Base-by-base conservation (phyloP, 768 basidiomycete genomes). In the Phylloporus scabripes region DNA sequence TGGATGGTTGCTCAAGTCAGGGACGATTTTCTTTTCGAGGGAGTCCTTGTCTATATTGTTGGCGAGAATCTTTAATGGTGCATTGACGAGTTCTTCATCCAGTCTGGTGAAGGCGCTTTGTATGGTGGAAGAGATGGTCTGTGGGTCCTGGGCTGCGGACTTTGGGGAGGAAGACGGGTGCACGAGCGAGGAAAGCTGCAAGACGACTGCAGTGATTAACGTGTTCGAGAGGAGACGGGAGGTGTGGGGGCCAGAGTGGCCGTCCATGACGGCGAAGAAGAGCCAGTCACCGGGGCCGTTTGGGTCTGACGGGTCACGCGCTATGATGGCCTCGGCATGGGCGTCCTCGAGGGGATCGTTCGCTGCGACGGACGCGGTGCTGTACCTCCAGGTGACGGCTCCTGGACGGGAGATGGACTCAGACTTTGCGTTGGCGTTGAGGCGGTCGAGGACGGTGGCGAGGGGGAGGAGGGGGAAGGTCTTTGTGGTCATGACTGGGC, bases 321-420 rank as follows among this genome's bases (percentile, higher is more conserved):
- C 65, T 42, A 95, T 70, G 53, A 92, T 72, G 48, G 83, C 81
- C 51, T 77, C 75, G 4, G 87, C 80, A 55, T 84, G 78, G 21
- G 92, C 83, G 63, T 99, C 96, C 68, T 99, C 96, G 45, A 96
- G 83, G 7, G 92, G 90, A 51, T 87, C 80, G 61, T 99, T 99
- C 3, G 92, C 86, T 1, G 88, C 74, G 31, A 98, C 72, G 29
- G 76, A 78, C 15, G 90, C 88, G 3, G 86, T 94, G 42, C 84
- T 77, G 67, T 85, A 84, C 55, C 77, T 82, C 88, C 88, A 91
- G 11, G 74, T 67, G 45, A 80, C 68, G 15, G 83, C 81, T 29
- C 72, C 73, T 0, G 79, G 81, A 36, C 79, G 71, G 11, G 70
- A 49, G 40, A 76, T 68, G 17, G 69, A 70, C 46, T 79, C 69